A percentile compares a stretch with the other conserved stretches of the same genome.
phyloP scores from a whole-genome alignment of 2,329 filamentous ascomycete genomes.

The Beauveria australis region DNA sequence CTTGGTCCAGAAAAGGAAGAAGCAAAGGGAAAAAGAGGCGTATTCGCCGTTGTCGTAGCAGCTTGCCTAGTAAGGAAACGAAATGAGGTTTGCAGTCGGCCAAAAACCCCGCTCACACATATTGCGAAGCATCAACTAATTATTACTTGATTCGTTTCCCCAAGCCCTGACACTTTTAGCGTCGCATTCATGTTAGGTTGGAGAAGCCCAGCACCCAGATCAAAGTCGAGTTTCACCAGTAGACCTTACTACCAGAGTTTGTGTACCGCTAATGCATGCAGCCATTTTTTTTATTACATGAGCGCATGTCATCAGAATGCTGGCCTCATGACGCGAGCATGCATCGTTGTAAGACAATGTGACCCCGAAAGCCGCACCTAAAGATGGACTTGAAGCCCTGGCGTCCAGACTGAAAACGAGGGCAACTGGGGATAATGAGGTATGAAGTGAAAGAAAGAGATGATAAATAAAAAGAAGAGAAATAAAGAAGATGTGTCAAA shows the following conservation, averaged over 20 bases:
- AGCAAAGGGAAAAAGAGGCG: too few relatives aligned
- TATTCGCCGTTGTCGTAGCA: background rate
- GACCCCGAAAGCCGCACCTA: too few relatives aligned
- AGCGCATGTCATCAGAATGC: too few relatives aligned
- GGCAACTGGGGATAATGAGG: too few relatives aligned
- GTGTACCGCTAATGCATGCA: background rate
- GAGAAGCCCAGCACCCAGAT: background rate
- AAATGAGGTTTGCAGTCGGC: background rate
- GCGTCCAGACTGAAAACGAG: background rate
- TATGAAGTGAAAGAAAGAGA: too few relatives aligned
- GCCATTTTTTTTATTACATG: background rate
- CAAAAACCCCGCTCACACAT: background rate
- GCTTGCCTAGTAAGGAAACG: too few relatives aligned
- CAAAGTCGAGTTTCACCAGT: background rate
- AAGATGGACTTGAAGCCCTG: background rate
- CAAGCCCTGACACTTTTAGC: background rate
- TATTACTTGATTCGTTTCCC: background rate
- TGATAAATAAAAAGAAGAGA: too few relatives aligned
- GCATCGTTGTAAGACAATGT: background rate
- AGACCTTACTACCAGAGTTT: too few relatives aligned
- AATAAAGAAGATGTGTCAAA: too few relatives aligned
- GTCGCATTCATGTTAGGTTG: background rate
- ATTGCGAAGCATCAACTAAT: background rate
- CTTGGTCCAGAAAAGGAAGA: too few relatives aligned
- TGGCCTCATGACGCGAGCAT: background rate